Evolutionary conservation across 1,139 yeast species (phyloP), one percentile per base, ranked within the genome.

Genomic region (Taphrina pruni): DNA sequence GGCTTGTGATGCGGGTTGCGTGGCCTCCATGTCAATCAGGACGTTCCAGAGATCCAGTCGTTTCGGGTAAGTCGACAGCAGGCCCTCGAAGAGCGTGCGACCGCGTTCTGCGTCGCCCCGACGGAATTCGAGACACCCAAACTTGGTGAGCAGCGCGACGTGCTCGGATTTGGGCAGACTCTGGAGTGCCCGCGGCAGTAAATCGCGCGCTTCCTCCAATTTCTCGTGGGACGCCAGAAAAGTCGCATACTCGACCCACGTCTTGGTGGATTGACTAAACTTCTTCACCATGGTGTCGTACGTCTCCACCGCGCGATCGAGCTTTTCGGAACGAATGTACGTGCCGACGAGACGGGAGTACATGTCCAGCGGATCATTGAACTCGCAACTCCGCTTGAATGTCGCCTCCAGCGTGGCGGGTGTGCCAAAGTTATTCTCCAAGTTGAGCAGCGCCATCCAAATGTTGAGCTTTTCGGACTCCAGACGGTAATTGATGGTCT

Each of bases 101-200:
- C 96, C 99, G 78, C 94, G 95, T 79, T 94, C 99, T 11, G 90
- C 82, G 74, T 91, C 97, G 74, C 98, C 98, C 77, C 88, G 86
- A 73, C 84, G 78, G 77, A 88, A 94, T 79, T 94, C 98, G 68
- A 93, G 81, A 77, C 89, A 94, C 38, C 97, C 97, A 79, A 90
- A 93, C 79, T 90, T 92, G 75, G 88, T 85, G 20, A 91, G 96
- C 71, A 88, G 86, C 73, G 90, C 95, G 72, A 90, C 84, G 75
- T 92, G 97, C 69, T 85, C 85, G 73, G 90, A 84, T 79, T 87
- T 88, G 48, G 96, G 90, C 72, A 93, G 83, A 12, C 85, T 81
- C 75, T 85, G 88, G 73, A 92, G 81, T 1, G 97, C 92, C 71
- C 84, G 86, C 26, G 91, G 88, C 75, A 92, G 83, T 46, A 88